Conservation (phyloP, 2,329 filamentous ascomycete genomes). For the Hymenoscyphus repandus region DNA sequence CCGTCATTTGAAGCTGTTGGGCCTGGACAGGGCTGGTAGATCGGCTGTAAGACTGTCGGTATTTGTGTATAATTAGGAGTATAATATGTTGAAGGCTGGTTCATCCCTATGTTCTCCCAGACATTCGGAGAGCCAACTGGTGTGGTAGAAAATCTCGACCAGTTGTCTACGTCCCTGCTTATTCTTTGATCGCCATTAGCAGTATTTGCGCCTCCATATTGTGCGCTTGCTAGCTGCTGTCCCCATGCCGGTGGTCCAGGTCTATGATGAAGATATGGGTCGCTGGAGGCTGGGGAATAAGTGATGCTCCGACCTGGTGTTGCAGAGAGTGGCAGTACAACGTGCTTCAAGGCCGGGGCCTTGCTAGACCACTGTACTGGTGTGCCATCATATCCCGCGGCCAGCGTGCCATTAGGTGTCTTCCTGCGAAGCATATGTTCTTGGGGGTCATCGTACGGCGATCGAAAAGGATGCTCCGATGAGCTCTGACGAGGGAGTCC, state of each 20-base stretch:
- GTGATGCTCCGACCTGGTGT: slow-evolving; percentile 9
- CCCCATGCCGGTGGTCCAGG: slow-evolving; percentile 19
- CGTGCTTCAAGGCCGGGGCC: slow-evolving; percentile 75
- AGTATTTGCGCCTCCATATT: slow-evolving; percentile 7
- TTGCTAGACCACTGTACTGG: slow-evolving; percentile 67
- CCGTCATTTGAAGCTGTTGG: slow-evolving; percentile 53
- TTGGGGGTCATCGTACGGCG: slow-evolving; percentile 27
- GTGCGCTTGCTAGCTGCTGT: slow-evolving; percentile 22
- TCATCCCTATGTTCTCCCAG: slow-evolving; percentile 22
- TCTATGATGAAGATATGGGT: slow-evolving; percentile 17
- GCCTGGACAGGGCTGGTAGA: slow-evolving; percentile 50
- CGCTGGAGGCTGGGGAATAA: slow-evolving; percentile 10
- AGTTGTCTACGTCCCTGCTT: slow-evolving; percentile 15
- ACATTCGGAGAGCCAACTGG: slow-evolving; percentile 19
- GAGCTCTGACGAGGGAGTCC: slow-evolving; percentile 10
- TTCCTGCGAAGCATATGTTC: slow-evolving; percentile 86
- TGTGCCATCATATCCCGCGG: slow-evolving; percentile 85
- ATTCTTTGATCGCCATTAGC: slow-evolving; percentile 8
- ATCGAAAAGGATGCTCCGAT: slow-evolving; percentile 13
- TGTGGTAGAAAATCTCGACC: slow-evolving; percentile 21
- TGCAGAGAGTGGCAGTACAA: slow-evolving; percentile 59
- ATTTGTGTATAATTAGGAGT: slow-evolving; percentile 41
- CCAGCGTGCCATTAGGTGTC: slow-evolving; percentile 88
- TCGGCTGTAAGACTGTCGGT: slow-evolving; percentile 54
- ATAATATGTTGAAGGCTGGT: slow-evolving; percentile 23